These are phyloP conservation scores for Triangularia verruculosa DNA, from an alignment of 2,329 filamentous ascomycete species.

Conservation along the genomic window DNA sequence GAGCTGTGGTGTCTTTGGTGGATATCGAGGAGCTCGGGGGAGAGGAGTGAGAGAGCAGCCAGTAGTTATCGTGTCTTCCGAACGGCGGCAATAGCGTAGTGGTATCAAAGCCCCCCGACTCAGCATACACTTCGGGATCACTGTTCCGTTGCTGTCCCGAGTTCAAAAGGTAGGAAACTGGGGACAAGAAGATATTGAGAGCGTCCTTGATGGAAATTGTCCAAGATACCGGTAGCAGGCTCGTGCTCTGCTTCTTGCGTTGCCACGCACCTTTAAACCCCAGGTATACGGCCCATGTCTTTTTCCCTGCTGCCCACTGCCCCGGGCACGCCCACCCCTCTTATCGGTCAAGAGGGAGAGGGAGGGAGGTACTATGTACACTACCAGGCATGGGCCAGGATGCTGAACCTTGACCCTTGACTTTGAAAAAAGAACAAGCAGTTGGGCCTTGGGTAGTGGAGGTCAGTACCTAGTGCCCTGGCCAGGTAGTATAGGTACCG, in stretches of 20 bases:
- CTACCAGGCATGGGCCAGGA: background rate
- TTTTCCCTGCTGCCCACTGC: constrained; percentile 7
- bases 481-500: constrained; percentile 2
- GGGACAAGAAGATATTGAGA: constrained; percentile 6
- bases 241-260: background rate
- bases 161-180: constrained; percentile 5
- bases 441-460: background rate
- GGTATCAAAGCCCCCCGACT: constrained; percentile 5
- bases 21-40: constrained; percentile 12
- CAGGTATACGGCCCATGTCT: constrained; percentile 17
- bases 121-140: background rate
- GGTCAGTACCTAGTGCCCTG: background rate
- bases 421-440: background rate
- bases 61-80: constrained; percentile 12
- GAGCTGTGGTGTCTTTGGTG: constrained; percentile 3
- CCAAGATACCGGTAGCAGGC: constrained; percentile 12
- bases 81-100: constrained; percentile 5
- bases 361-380: background rate
- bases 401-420: background rate
- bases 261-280: constrained; percentile 10
- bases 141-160: constrained; percentile 8
- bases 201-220: background rate
- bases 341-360: constrained; percentile 2
- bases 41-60: constrained; percentile 8
- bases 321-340: background rate